Evolutionary conservation across 1,284 basidiomycete species (phyloP), one percentile per base, ranked within the genome.

Genomic region (Leccinum fallax): DNA sequence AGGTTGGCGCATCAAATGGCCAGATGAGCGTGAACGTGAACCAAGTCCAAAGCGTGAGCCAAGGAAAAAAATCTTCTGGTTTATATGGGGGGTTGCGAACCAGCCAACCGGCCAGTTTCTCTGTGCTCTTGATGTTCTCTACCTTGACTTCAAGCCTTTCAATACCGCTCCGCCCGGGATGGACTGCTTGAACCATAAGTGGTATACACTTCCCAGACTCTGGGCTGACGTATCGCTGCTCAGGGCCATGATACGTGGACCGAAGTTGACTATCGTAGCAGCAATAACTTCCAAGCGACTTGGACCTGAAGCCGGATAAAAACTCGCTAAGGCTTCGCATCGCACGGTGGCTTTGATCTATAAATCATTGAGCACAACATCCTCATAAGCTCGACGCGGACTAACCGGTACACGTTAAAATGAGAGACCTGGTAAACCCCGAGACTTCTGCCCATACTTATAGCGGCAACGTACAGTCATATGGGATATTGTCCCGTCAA

Each of bases 261-360:
- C 64, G 67, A 60, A 66, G 69, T 38, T 74, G 71, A n/a, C 8
- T 62, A 49, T 63, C 71, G 5, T 51, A 63, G 51, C 70, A 74
- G 34, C 46, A 58, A 48, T 43, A 32, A 13, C 8, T 34, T 30
- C 43, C 63, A 5, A 28, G 26, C 3, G 26, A 40, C 10, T 28
- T 6, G 5, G 26, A 26, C 21, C 21, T 24, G 13, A 36, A 2
- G 28, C 49, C 24, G 4, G 9, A 9, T 10, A 65, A 9, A 40
- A 43, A 9, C 5, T 43, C n/a, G 9, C n/a, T 2, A 5, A 43
- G n/a, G 40, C 40, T 43, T 28, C 28, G 26, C 68, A 68, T 59
- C 30, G 32, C 10, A 24, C 24, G 32, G 6, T 6, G 34, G 48
- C 4, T 9, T 6, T 16, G 30, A 53, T 26, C 49, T 48, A 30